These are phyloP conservation scores for Berberis thunbergii DNA, from an alignment of 164 flowering plant genomes.

Conservation along the genomic window DNA sequence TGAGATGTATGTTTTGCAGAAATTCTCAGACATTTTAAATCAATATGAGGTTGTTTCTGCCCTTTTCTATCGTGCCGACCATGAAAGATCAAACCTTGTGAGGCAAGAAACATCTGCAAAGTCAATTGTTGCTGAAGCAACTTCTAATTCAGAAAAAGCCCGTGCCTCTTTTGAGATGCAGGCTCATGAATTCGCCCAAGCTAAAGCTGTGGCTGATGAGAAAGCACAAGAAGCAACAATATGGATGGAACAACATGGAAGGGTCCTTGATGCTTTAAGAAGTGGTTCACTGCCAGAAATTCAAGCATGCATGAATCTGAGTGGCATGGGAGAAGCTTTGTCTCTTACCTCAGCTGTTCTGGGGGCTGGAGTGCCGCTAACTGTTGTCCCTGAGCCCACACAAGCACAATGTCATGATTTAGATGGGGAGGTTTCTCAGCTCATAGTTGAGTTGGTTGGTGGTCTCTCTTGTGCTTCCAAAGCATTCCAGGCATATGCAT, in stretches of 20 bases:
- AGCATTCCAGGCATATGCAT: constrained; percentile 58
- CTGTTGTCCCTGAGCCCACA: constrained; percentile 96
- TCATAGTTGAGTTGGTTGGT: constrained; percentile 50
- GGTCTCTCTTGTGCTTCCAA: constrained; percentile 56
- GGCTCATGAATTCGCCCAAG: constrained; percentile 75
- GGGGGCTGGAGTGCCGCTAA: constrained; percentile 78
- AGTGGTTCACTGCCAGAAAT: constrained; percentile 56
- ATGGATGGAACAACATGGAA: constrained; percentile 93
- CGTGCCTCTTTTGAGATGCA: constrained; percentile 67
- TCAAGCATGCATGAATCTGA: constrained; percentile 31
- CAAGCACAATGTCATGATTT: constrained; percentile 84
- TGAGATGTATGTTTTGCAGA: constrained; percentile 36
- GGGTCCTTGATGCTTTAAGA: constrained; percentile 73
- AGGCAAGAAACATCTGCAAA: constrained; percentile 75
- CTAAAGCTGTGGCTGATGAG: constrained; percentile 59
- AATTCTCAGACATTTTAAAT: constrained; percentile 52
- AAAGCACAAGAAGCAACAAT: constrained; percentile 69
- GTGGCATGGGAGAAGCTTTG: constrained; percentile 40
- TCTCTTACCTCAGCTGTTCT: constrained; percentile 84
- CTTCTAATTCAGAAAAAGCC: constrained; percentile 51
- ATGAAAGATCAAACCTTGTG: constrained; percentile 72
- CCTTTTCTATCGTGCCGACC: constrained; percentile 63
- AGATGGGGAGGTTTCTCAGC: constrained; percentile 76
- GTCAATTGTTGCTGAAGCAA: constrained; percentile 76
- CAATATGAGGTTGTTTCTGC: constrained; percentile 76